These are phyloP conservation scores for Deuterostichococcus epilithicus DNA, from an alignment of 139 green algal genomes.

Conservation along the genomic window DNA sequence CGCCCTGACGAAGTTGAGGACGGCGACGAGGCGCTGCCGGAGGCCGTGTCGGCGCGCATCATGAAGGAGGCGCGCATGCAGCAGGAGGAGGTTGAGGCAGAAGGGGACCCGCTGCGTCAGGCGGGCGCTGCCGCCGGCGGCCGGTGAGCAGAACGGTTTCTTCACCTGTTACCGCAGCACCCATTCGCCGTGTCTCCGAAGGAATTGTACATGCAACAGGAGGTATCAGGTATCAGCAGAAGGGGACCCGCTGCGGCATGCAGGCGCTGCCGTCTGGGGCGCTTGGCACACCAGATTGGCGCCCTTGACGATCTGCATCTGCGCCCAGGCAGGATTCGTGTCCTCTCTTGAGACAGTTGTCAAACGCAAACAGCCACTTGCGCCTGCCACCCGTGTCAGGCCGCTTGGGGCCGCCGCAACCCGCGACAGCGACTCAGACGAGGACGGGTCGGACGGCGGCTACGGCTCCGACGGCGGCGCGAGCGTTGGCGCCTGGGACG, in stretches of 20 bases:
- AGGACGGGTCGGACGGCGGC: slow-evolving; percentile 9
- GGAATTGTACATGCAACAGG: background rate
- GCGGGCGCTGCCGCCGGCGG: background rate
- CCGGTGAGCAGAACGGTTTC: background rate
- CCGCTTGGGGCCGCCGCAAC: background rate
- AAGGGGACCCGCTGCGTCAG: slow-evolving; percentile 39
- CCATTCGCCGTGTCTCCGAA: background rate
- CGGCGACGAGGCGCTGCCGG: slow-evolving; percentile 37
- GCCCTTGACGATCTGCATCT: too few species aligned
- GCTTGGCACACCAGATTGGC: slow-evolving; percentile 27
- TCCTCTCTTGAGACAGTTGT: too few species aligned
- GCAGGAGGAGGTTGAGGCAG: slow-evolving; percentile 80
- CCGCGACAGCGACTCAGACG: slow-evolving; percentile 40
- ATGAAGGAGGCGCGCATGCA: slow-evolving; percentile 75
- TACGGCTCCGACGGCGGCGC: slow-evolving; percentile 15
- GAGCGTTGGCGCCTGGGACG: slow-evolving; percentile 6
- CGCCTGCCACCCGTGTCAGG: slow-evolving; percentile 24
- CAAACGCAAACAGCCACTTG: too few species aligned
- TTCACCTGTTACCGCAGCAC: background rate
- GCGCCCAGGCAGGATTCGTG: too few species aligned
- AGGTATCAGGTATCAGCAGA: background rate
- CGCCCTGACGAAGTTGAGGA: background rate
- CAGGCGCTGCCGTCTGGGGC: slow-evolving; percentile 5
- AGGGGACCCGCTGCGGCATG: background rate
- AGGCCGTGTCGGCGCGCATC: slow-evolving; percentile 63